These are phyloP conservation scores for Penicillium brasilianum DNA, from an alignment of 2,329 filamentous ascomycete genomes.

Conservation along the genomic window DNA sequence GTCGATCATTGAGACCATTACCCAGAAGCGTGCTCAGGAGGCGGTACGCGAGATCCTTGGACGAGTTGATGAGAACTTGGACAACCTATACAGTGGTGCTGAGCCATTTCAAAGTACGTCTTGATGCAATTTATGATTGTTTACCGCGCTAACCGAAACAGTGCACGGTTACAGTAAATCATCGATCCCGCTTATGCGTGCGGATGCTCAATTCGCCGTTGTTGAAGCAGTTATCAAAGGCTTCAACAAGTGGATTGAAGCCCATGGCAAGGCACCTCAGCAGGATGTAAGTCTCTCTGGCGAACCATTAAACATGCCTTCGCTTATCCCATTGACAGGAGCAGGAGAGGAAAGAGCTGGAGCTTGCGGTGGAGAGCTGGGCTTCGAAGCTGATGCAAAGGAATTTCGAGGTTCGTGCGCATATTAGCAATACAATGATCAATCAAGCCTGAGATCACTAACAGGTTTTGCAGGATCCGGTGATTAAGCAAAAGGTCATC, in stretches of 20 bases:
- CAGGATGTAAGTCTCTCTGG: conserved; percentile 47
- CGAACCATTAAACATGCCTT: neutral
- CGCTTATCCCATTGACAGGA: conserved; percentile 34
- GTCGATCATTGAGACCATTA: conserved; percentile 84
- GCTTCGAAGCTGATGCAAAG: conserved; percentile 47
- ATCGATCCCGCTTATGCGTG: conserved; percentile 61
- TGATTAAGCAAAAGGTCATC: conserved; percentile 79
- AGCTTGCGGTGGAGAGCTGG: conserved; percentile 49
- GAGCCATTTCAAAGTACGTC: conserved; percentile 68
- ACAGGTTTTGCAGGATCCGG: conserved; percentile 66
- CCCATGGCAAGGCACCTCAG: conserved; percentile 57
- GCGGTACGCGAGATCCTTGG: conserved; percentile 86
- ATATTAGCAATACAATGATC: neutral
- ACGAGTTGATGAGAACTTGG: conserved; percentile 74
- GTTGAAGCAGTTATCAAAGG: conserved; percentile 89
- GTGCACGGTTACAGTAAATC: conserved; percentile 47
- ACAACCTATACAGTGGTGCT: conserved; percentile 74
- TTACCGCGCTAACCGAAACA: conserved; percentile 19
- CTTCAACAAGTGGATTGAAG: conserved; percentile 77
- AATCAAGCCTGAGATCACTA: conserved; percentile 14
- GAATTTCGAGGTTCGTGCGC: conserved; percentile 42
- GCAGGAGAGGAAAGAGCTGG: conserved; percentile 45
- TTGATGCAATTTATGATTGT: conserved; percentile 3
- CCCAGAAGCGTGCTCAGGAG: conserved; percentile 79
- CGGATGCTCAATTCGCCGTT: conserved; percentile 88